Evolutionary conservation across 2,329 filamentous ascomycete species (phyloP).

Genomic region (Penicillium sp.): DNA sequence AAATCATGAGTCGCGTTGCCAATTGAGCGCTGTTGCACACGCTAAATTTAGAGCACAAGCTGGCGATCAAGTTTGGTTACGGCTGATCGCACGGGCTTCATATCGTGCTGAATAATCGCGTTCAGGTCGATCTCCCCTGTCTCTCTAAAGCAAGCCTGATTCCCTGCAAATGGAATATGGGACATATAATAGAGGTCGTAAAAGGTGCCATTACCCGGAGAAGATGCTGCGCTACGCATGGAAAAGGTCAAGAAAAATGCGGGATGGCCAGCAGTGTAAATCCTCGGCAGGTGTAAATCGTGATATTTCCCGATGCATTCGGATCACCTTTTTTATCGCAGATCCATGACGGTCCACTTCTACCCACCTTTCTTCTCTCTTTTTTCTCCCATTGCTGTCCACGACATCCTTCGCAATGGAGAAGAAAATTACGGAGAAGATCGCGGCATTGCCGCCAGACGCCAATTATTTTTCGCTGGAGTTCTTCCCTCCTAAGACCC

Average conservation of each 20-base stretch:
- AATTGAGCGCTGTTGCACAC: slow-evolving; percentile 1
- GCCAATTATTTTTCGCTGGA: slow-evolving; percentile 91
- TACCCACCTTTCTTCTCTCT: slow-evolving; percentile 19
- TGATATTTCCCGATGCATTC: slow-evolving; percentile 19
- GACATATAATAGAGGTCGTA: not conserved
- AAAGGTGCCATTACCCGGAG: not conserved
- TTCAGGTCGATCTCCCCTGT: slow-evolving; percentile 3
- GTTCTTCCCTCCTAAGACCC: slow-evolving; percentile 98
- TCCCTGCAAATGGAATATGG: not conserved
- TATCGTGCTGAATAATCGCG: slow-evolving; percentile 15
- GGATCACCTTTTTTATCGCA: not conserved
- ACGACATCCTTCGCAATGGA: slow-evolving; percentile 53
- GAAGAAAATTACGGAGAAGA: slow-evolving; percentile 93
- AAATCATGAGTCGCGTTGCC: slow-evolving; percentile 8
- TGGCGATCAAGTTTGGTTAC: not conserved
- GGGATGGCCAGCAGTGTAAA: slow-evolving; percentile 7
- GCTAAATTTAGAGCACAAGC: not conserved
- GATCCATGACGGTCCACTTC: slow-evolving; percentile 23
- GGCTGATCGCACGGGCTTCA: not conserved
- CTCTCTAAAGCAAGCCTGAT: not conserved
- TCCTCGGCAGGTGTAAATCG: slow-evolving; percentile 16
- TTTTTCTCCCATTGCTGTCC: slow-evolving; percentile 15
- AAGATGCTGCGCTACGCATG: not conserved
- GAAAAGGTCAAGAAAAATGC: not conserved
- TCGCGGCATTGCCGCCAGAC: slow-evolving; percentile 77